Conservation (phyloP, 331 rosid species). For the Prunus yedoensis region DNA sequence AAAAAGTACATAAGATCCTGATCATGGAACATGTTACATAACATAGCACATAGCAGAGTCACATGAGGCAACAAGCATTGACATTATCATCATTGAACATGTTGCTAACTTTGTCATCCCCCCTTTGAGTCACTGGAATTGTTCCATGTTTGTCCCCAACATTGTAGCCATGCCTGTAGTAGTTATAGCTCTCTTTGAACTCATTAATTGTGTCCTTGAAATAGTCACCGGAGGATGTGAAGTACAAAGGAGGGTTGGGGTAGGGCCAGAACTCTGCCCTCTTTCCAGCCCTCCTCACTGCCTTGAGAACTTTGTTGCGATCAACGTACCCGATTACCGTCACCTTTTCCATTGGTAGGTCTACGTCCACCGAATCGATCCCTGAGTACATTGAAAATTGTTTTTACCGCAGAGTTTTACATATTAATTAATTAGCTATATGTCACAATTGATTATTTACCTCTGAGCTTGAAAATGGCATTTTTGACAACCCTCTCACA, state of each 20-base stretch:
- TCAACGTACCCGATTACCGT: slow-evolving; percentile 76
- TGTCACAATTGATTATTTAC: slow-evolving; percentile 25
- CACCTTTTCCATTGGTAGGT: slow-evolving; percentile 69
- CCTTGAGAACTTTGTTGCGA: slow-evolving; percentile 78
- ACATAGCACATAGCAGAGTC: background rate
- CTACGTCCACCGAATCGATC: slow-evolving; percentile 76
- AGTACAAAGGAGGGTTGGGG: slow-evolving; percentile 75
- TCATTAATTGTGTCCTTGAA: slow-evolving; percentile 71
- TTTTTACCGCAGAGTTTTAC: background rate
- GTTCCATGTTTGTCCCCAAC: slow-evolving; percentile 72
- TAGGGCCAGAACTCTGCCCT: slow-evolving; percentile 92
- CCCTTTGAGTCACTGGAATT: slow-evolving; percentile 63
- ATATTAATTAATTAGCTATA: background rate
- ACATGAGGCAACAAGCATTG: slow-evolving; percentile 81
- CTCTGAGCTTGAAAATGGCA: slow-evolving; percentile 83
- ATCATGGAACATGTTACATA: background rate
- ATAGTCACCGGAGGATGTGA: slow-evolving; percentile 63
- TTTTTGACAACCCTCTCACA: slow-evolving; percentile 92
- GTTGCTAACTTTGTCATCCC: slow-evolving; percentile 92
- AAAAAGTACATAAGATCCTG: background rate
- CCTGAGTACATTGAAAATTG: slow-evolving; percentile 33
- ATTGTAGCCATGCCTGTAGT: slow-evolving; percentile 88
- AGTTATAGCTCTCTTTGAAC: slow-evolving; percentile 83
- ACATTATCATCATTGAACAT: slow-evolving; percentile 96
- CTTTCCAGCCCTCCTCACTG: slow-evolving; percentile 83